Evolutionary conservation across 1,284 basidiomycete genomes (phyloP), one percentile per base, ranked within the genome.

Genomic region (Fomitopsis palustris): DNA sequence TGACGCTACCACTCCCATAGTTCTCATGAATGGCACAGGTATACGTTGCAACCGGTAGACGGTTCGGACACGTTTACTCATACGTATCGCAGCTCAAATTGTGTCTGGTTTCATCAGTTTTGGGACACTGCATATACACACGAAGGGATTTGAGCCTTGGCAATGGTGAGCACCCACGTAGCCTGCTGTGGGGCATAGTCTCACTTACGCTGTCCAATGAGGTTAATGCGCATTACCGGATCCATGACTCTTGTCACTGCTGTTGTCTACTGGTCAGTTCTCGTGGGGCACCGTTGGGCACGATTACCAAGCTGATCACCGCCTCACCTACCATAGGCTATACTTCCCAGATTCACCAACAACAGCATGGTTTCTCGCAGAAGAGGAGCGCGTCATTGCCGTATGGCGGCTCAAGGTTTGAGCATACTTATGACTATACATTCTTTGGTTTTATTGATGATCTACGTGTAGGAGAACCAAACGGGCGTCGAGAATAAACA

Each of bases 141-240:
- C 81, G 0, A 55, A 59, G 6, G 68, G 71, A 14, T 81, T 88
- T 55, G 78, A 82, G 62, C 86, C 87, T 0, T 89, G 87, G 87
- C 85, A 88, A 75, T 89, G 87, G 67, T 64, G 49, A 8, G 43
- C 8, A 31, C 17, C 14, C 37, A 23, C 6, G 12, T 19, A 2
- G 4, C 8, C 7, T 38, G 27, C 19, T 12, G 3, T 52, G 2
- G 3, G 1, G 31, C 3, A 33, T 19, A 23, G 9, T 2, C 39
- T 31, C 19, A 7, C 10, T 19, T 9, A 33, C 25, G 43, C 10
- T 7, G 4, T 12, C 35, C 35, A 2, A 7, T 10, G 35, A 68
- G 67, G 87, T 77, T 91, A 55, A 89, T 90, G 84, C 78, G 91
- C 58, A 87, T 91, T 54, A 87, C 86, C 25, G 90, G 88, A 2